Evolutionary conservation across 106 monocot genomes (phyloP).

Genomic region (Allium cepa): DNA sequence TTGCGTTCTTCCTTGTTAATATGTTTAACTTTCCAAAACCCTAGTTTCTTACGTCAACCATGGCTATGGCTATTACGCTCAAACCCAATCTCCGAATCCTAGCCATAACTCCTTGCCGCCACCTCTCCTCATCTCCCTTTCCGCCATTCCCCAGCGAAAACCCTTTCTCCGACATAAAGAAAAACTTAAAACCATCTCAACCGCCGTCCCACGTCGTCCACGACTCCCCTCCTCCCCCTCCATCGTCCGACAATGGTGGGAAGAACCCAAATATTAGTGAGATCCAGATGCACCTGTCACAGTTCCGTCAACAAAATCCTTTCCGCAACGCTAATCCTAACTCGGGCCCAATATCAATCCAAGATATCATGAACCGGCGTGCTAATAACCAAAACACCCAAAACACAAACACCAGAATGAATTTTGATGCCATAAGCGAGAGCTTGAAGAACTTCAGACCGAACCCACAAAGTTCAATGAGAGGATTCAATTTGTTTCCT

Average conservation of each 20-base stretch:
- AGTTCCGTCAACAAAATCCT: constrained; percentile 22
- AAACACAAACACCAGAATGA: not conserved
- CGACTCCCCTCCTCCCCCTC: constrained; percentile 26
- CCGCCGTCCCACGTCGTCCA: constrained; percentile 47
- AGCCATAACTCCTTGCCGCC: constrained; percentile 6
- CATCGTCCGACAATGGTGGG: constrained; percentile 5
- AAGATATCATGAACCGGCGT: constrained; percentile 46
- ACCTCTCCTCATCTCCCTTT: constrained; percentile 17
- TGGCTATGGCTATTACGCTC: constrained; percentile 25
- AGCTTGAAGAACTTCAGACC: constrained; percentile 35
- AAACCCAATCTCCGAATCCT: constrained; percentile 15
- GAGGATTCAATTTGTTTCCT: constrained; percentile 7
- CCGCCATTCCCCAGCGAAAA: constrained; percentile 7
- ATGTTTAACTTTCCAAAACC: not conserved
- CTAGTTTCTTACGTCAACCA: not conserved
- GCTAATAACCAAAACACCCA: not conserved
- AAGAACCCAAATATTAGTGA: constrained; percentile 43
- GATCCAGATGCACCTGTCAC: constrained; percentile 58
- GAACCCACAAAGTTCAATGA: not conserved
- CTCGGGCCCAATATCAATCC: constrained; percentile 31
- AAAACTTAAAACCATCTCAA: constrained; percentile 38
- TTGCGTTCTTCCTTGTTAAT: too few species aligned
- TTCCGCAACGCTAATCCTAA: not conserved
- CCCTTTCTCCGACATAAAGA: constrained; percentile 58
- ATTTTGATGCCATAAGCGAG: constrained; percentile 35